These are phyloP conservation scores for Komagataella mondaviorum DNA, from an alignment of 805 yeast genomes.

Conservation along the genomic window DNA sequence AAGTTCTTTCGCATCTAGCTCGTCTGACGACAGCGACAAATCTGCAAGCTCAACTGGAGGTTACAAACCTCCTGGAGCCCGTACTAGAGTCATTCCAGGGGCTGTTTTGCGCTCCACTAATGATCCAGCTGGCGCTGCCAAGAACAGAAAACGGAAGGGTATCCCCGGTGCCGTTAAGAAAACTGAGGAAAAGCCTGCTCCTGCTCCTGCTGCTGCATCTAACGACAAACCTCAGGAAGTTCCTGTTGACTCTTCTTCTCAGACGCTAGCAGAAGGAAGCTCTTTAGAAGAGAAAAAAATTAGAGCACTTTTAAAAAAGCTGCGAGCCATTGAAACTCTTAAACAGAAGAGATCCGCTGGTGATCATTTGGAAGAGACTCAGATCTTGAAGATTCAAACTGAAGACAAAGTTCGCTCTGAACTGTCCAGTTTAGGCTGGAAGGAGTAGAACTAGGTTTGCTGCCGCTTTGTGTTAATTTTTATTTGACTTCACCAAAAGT, in stretches of 20 bases:
- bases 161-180: conserved; percentile 31
- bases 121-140: conserved; percentile 37
- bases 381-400: conserved; percentile 75
- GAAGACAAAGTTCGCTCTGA: conserved; percentile 74
- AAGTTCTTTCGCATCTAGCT: conserved; percentile 25
- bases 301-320: conserved; percentile 79
- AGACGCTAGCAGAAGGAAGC: conserved; percentile 46
- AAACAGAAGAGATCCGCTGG: conserved; percentile 76
- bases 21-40: conserved; percentile 11
- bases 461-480: neutral
- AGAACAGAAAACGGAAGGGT: conserved; percentile 59
- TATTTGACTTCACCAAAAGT: conserved; percentile 41
- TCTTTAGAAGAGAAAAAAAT: conserved; percentile 87
- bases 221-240: conserved; percentile 4
- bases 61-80: conserved; percentile 6
- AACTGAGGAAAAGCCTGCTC: conserved; percentile 7
- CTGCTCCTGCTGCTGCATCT: conserved; percentile 1
- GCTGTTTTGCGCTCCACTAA: conserved; percentile 13
- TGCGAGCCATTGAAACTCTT: conserved; percentile 88
- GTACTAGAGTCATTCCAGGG: conserved; percentile 39
- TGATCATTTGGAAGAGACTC: conserved; percentile 86
- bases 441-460: conserved; percentile 6
- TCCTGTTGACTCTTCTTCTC: conserved; percentile 16
- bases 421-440: conserved; percentile 59
- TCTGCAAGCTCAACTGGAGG: conserved; percentile 14